Evolutionary conservation across 805 yeast genomes (phyloP).

Genomic region (Torulaspora quercuum): DNA sequence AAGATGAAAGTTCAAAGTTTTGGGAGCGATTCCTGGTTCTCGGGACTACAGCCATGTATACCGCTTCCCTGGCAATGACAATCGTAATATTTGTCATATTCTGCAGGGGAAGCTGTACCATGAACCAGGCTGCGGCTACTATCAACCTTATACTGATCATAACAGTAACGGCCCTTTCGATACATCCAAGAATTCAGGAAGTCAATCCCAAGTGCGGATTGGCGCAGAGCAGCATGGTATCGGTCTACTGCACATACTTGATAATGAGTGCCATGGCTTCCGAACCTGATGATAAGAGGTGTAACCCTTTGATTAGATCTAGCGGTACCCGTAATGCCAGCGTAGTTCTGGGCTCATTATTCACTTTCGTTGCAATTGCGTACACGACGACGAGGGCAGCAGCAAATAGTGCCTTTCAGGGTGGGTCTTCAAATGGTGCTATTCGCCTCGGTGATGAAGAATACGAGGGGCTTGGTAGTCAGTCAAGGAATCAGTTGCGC

Average conservation of each 20-base stretch:
- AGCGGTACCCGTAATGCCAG: conserved; percentile 87
- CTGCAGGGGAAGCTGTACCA: conserved; percentile 73
- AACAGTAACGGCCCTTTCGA: conserved; percentile 63
- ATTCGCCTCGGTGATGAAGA: conserved; percentile 36
- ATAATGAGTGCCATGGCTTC: conserved; percentile 90
- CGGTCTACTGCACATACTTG: conserved; percentile 86
- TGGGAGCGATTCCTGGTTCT: conserved; percentile 83
- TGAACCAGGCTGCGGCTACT: conserved; percentile 85
- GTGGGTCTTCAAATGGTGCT: conserved; percentile 38
- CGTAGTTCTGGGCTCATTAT: conserved; percentile 82
- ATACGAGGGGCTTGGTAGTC: conserved; percentile 44
- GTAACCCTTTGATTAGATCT: conserved; percentile 90
- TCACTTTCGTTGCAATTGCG: conserved; percentile 92
- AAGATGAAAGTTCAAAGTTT: conserved; percentile 52
- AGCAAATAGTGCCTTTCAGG: conserved; percentile 64
- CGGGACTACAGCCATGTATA: conserved; percentile 84
- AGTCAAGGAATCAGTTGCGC: conserved; percentile 65
- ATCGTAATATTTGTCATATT: conserved; percentile 78
- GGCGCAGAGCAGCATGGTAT: conserved; percentile 95
- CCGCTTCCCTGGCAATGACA: conserved; percentile 67
- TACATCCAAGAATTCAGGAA: conserved; percentile 83
- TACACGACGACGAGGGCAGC: conserved; percentile 98
- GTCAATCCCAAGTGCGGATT: conserved; percentile 92
- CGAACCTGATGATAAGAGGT: conserved; percentile 89
- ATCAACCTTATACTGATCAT: conserved; percentile 66